Evolutionary conservation across 2,329 filamentous ascomycete species (phyloP), one percentile per base, ranked within the genome.

Genomic region (Scedosporium boydii): DNA sequence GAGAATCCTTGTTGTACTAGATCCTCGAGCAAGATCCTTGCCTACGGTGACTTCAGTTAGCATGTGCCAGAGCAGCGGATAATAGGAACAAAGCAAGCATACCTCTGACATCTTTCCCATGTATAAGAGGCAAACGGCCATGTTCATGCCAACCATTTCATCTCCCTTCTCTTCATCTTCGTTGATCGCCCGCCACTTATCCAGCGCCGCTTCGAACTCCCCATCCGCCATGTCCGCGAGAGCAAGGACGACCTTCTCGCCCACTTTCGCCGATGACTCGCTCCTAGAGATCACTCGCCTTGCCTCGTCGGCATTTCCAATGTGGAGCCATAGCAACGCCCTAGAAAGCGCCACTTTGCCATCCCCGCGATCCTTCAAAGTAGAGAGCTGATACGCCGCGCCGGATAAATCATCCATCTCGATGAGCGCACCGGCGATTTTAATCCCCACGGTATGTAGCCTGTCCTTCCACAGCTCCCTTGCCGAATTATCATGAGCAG

Each of bases 361-460:
- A 68, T 76, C 69, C 21, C 74, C 69, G 2, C 71, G 68, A 16
- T 71, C 73, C 59, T 71, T 76, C 14, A 96, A 73, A 3, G 80
- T 85, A 21, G 79, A 78, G 2, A 99, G 77, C 68, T 96, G 91
- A 34, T 87, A 79, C 1, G 82, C 85, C 0, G 93, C 95, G 4
- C 90, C 91, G 2, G 89, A 85, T 0, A 96, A 72, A 70, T 99
- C 93, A 7, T 91, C 91, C 87, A 97, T 96, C 73, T 95, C 90
- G 5, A 93, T 81, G 29, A 95, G 75, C 0, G 88, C 87, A 14
- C 83, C 82, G 0, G 84, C 84, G 1, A 89, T 84, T 62, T 82
- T 76, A 55, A 89, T 78, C 0, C 92, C 93, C 2, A 97, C 78
- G 65, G 97, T 92, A 1, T 80, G 77, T 0, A 98, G 79, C 27